Evolutionary conservation across 2,329 filamentous ascomycete genomes (phyloP).

Genomic region (Hirsutella thompsonii): DNA sequence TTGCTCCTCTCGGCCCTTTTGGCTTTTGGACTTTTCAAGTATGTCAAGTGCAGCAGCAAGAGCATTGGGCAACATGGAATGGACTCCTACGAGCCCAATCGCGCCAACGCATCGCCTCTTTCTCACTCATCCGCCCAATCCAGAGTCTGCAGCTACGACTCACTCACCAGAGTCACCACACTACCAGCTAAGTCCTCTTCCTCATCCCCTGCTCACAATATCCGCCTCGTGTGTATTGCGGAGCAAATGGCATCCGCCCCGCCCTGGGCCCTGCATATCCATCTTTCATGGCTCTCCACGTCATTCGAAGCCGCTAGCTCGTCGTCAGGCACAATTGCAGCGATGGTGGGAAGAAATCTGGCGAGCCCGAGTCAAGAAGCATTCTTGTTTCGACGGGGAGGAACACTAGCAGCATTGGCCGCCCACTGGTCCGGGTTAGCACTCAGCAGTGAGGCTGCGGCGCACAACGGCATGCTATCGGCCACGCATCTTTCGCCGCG

Average conservation of each 20-base stretch:
- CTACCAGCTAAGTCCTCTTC: too few relatives aligned
- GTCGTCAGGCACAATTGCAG: slow-evolving; percentile 3
- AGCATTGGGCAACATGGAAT: background rate
- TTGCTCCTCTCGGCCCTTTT: background rate
- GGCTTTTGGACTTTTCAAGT: background rate
- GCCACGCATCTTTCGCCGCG: background rate
- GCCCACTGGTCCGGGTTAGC: background rate
- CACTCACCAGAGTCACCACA: too few relatives aligned
- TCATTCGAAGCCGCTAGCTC: slow-evolving; percentile 2
- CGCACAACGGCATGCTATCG: background rate
- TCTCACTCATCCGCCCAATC: background rate
- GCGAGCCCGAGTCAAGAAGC: background rate
- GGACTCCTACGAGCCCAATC: background rate
- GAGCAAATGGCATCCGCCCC: background rate
- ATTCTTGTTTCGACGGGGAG: background rate
- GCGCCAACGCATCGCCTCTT: background rate
- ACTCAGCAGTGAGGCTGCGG: slow-evolving; percentile 1
- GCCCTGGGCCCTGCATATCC: slow-evolving; percentile 1
- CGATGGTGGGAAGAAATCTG: background rate
- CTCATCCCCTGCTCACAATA: background rate
- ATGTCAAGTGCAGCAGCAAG: background rate
- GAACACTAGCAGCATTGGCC: background rate
- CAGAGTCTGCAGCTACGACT: background rate
- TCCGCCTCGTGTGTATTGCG: background rate
- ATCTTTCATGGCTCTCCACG: slow-evolving; percentile 1